phyloP scores from a whole-genome alignment of 2,329 filamentous ascomycete genomes.

The Chrysosporium queenslandicum region DNA sequence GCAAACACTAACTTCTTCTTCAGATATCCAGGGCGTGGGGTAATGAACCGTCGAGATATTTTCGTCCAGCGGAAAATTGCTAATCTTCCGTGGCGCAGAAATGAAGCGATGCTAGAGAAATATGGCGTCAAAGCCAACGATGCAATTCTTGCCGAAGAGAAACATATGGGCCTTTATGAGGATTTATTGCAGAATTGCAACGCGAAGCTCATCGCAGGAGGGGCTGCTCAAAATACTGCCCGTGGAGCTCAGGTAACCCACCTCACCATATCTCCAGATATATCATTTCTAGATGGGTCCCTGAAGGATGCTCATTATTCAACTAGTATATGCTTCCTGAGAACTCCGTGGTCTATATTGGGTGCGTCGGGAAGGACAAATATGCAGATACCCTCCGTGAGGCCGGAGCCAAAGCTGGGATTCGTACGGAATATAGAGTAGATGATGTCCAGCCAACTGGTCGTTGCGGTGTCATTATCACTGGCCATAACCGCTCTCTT shows the following conservation, averaged over 20 bases:
- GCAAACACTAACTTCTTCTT: constrained; percentile 20
- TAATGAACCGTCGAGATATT: constrained; percentile 30
- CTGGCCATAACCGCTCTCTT: constrained; percentile 88
- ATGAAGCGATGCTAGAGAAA: constrained; percentile 77
- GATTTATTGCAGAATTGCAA: constrained; percentile 87
- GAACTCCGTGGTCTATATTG: constrained; percentile 86
- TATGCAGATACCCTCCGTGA: constrained; percentile 81
- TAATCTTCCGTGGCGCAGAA: constrained; percentile 43
- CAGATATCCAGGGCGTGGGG: constrained; percentile 81
- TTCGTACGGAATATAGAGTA: constrained; percentile 89
- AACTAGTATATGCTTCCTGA: constrained; percentile 73
- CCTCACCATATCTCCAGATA: neutral
- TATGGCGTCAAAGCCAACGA: constrained; percentile 93
- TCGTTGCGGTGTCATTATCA: constrained; percentile 93
- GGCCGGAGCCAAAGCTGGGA: constrained; percentile 75
- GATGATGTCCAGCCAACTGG: constrained; percentile 77
- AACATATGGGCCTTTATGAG: constrained; percentile 84
- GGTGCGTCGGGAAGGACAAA: constrained; percentile 90
- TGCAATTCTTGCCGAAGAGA: constrained; percentile 87
- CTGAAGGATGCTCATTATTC: neutral
- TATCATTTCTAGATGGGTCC: neutral
- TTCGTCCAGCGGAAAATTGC: constrained; percentile 17
- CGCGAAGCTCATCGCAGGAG: constrained; percentile 89
- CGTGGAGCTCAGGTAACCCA: constrained; percentile 65
- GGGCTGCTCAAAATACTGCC: constrained; percentile 94